These are phyloP conservation scores for Candida ortonii DNA, from an alignment of 805 yeast genomes.

Conservation along the genomic window DNA sequence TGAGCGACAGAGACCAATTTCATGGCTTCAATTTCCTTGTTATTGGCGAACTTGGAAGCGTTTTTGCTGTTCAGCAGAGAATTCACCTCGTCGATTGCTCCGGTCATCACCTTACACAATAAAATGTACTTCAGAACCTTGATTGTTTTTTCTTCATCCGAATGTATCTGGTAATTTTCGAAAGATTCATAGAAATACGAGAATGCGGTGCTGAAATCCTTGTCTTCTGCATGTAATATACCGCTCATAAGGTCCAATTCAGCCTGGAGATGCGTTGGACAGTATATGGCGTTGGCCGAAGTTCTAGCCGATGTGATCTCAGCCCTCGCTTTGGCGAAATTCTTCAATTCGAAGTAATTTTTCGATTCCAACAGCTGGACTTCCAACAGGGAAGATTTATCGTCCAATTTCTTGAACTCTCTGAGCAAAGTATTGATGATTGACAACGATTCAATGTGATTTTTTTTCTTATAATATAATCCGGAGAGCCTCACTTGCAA, in stretches of 20 bases:
- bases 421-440: constrained; percentile 68
- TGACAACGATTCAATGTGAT: constrained; percentile 66
- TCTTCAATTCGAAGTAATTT: constrained; percentile 86
- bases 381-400: constrained; percentile 91
- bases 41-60: constrained; percentile 40
- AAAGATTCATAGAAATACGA: constrained; percentile 94
- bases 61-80: constrained; percentile 71
- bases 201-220: constrained; percentile 93
- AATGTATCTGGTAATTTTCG: constrained; percentile 70
- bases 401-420: constrained; percentile 92
- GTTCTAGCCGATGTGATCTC: constrained; percentile 94
- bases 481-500: constrained; percentile 81
- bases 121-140: constrained; percentile 89
- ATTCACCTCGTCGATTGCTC: constrained; percentile 80
- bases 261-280: constrained; percentile 92
- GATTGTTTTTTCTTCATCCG: constrained; percentile 42
- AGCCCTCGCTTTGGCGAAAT: constrained; percentile 87
- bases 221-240: constrained; percentile 91
- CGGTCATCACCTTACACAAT: constrained; percentile 89
- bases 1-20: constrained; percentile 89
- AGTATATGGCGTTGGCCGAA: constrained; percentile 93
- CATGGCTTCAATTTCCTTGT: constrained; percentile 92
- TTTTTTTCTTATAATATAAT: constrained; percentile 61
- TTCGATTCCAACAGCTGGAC: constrained; percentile 90
- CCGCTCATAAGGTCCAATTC: constrained; percentile 95